A percentile compares a stretch with the other conserved stretches of the same genome.
These are phyloP conservation scores for Nannizzia gypsea DNA, from an alignment of 2,329 filamentous ascomycete genomes.

Conservation along the genomic window DNA sequence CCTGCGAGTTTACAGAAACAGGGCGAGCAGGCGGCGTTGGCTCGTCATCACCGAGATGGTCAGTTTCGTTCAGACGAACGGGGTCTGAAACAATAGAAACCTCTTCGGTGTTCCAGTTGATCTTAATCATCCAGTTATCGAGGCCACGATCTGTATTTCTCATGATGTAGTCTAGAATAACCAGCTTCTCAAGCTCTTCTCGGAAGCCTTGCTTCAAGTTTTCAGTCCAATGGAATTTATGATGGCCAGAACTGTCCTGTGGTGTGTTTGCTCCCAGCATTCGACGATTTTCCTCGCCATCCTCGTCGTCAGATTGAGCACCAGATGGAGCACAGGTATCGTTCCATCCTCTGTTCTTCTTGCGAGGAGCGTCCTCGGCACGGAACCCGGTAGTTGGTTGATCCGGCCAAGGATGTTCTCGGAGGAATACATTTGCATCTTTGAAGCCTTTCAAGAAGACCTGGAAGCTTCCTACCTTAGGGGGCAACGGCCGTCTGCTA, in stretches of 20 bases:
- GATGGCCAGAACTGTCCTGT: constrained; percentile 36
- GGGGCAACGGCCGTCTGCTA: constrained; percentile 73
- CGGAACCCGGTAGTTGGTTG: constrained; percentile 61
- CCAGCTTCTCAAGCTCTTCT: constrained; percentile 90
- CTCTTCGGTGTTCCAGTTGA: constrained; percentile 71
- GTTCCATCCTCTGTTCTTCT: constrained; percentile 62
- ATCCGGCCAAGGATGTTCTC: constrained; percentile 94
- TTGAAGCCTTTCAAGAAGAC: constrained; percentile 96
- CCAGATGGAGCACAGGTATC: constrained; percentile 66
- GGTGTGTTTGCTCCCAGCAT: constrained; percentile 29
- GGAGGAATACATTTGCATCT: constrained; percentile 88
- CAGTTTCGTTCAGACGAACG: constrained; percentile 48
- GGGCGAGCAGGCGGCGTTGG: constrained; percentile 47
- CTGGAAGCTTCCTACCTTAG: constrained; percentile 92
- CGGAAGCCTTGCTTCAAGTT: constrained; percentile 79
- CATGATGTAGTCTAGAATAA: constrained; percentile 98
- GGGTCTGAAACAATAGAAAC: constrained; percentile 82
- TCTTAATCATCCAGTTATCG: constrained; percentile 99
- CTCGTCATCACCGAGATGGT: constrained; percentile 38
- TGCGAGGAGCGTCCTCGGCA: constrained; percentile 53
- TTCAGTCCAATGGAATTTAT: constrained; percentile 73
- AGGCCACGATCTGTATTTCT: constrained; percentile 91
- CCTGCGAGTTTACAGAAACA: constrained; percentile 42
- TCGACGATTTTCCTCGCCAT: constrained; percentile 41
- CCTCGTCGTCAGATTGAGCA: constrained; percentile 49